Base-by-base conservation (phyloP, 1,284 basidiomycete species). In the Sanguinoderma infundibulare region DNA sequence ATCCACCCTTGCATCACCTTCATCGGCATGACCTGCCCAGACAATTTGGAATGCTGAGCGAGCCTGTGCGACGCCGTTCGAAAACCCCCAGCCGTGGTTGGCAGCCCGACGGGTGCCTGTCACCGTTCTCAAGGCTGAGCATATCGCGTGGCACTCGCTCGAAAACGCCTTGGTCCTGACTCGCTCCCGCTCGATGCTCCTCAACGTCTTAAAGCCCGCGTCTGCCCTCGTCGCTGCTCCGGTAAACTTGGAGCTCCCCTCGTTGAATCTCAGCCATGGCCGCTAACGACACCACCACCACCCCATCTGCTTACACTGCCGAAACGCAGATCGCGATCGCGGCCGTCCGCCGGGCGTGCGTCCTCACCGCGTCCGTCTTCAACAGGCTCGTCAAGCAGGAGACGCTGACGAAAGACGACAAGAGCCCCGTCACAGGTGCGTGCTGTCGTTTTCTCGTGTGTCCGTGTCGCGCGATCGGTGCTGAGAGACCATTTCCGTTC, bases 351-450 rank as follows among this genome's bases (percentile, higher is more conserved):
- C 81, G 96, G 46, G 97, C 96, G 9, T 97, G 93, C 72, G 78
- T 84, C 30, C 83, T 95, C 57, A 95, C 98, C 0, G 87, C 89
- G 17, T 87, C 89, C 7, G 94, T 98, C 15, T 98, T 98, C 78
- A 89, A 92, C 71, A 90, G 88, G 59, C 85, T 98, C 58, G 90
- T 96, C 66, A 90, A 89, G 68, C 86, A 88, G 69, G 96, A 98
- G 74, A 95, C 92, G 0, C 80, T 98, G 50, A 91, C 89, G 49
- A 99, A 99, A 75, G 89, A 86, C 56, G 98, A 99, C 82, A 96
- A 96, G 77, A 95, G 93, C 36, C 97, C 97, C 3, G 97, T 99
- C 3, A 99, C 97, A 14, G 94, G 95, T 94, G 66, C 57, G 79
- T 76, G 5, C 28, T 39, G 5, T 17, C 46, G 38, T 39, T 1